These are phyloP conservation scores for Inga laurina DNA, from an alignment of 306 rosid species.

Conservation along the genomic window DNA sequence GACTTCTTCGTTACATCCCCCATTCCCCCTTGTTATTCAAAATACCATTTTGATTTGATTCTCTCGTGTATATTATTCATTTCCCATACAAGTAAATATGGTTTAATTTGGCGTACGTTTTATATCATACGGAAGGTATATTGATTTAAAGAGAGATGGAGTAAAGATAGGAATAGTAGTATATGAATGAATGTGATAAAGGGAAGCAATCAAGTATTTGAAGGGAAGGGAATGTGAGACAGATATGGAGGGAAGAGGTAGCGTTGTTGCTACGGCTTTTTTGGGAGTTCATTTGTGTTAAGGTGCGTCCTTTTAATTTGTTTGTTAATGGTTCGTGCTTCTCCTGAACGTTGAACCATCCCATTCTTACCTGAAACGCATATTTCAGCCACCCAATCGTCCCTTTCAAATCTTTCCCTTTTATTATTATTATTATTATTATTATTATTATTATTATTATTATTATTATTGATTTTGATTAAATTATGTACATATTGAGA, in stretches of 20 bases:
- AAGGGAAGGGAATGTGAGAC: constrained; percentile 26
- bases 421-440: background rate
- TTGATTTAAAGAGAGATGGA: no score
- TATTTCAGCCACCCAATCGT: constrained; percentile 42
- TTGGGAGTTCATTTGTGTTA: background rate
- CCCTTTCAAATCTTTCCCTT: constrained; percentile 2
- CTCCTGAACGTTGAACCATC: constrained; percentile 39
- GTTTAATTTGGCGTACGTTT: no score
- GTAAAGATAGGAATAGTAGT: background rate
- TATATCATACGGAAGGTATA: no score
- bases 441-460: background rate
- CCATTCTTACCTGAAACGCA: constrained; percentile 37
- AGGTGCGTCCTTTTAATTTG: constrained; percentile 20
- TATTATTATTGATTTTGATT: background rate
- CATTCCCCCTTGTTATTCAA: background rate
- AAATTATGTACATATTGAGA: background rate
- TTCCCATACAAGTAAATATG: background rate
- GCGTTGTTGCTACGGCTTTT: constrained; percentile 35
- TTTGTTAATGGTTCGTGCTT: constrained; percentile 34
- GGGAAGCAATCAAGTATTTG: background rate
- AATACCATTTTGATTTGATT: no score
- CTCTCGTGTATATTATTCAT: no score
- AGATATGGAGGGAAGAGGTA: background rate
- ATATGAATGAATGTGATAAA: background rate
- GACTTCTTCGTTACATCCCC: background rate